Conservation (phyloP, 169 alveolate species). For the Eimeria maxima region DNA sequence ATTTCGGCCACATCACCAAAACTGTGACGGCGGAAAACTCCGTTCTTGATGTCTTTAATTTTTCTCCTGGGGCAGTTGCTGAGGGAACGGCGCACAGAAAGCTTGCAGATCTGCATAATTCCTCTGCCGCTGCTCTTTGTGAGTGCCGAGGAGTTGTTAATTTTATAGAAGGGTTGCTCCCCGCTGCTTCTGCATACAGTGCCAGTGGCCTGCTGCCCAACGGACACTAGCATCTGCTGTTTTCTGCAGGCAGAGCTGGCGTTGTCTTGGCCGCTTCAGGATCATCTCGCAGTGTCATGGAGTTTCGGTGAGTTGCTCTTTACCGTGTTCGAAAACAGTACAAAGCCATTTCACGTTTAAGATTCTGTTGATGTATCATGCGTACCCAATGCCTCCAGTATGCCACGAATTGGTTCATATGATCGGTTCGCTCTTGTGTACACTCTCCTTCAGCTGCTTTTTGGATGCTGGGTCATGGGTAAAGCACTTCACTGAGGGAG, state of each 20-base stretch:
- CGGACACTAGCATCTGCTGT: neutral
- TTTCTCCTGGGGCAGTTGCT: slow-evolving; percentile 57
- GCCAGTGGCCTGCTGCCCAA: neutral
- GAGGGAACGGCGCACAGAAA: slow-evolving; percentile 68
- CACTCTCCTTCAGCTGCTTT: slow-evolving; percentile 35
- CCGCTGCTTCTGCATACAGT: neutral
- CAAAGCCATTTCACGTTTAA: neutral
- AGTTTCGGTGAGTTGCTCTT: slow-evolving; percentile 34
- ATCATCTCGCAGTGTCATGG: slow-evolving; percentile 43
- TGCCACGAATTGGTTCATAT: neutral
- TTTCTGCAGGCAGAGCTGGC: slow-evolving; percentile 69
- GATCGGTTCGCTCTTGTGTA: neutral
- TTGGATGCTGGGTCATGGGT: slow-evolving; percentile 70
- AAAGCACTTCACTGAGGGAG: slow-evolving; percentile 73
- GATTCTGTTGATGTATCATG: neutral
- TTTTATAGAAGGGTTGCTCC: neutral
- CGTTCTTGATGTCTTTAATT: slow-evolving; percentile 28
- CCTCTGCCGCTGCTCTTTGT: slow-evolving; percentile 66
- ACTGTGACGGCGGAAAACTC: slow-evolving; percentile 65
- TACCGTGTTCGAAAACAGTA: neutral
- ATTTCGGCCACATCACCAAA: slow-evolving; percentile 52
- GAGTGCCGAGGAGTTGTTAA: neutral
- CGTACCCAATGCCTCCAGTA: neutral
- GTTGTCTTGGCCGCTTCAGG: slow-evolving; percentile 55
- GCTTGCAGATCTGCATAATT: slow-evolving; percentile 44